These are phyloP conservation scores for Solanum chiquidenum DNA, from an alignment of 257 asterid species.

Conservation along the genomic window DNA sequence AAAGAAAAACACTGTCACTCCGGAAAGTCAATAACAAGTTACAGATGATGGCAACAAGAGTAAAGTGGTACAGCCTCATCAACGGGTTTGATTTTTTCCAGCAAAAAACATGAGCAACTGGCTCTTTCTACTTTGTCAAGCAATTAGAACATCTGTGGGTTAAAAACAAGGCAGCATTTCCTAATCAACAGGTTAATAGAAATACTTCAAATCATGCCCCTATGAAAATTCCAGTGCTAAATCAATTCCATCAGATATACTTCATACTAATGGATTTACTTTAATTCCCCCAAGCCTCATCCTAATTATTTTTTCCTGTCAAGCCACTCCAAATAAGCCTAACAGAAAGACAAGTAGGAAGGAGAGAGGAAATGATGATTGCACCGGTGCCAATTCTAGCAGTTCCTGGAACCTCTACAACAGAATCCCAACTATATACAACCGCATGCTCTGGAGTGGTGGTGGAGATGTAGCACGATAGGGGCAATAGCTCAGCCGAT, in stretches of 20 bases:
- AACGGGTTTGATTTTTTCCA: background rate
- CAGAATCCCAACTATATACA: background rate
- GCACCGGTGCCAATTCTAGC: background rate
- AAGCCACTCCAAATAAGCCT: background rate
- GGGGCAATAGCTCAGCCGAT: slow-evolving; percentile 9
- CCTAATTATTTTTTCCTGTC: background rate
- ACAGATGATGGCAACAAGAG: too few relatives aligned
- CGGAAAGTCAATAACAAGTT: too few relatives aligned
- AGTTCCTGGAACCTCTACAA: background rate
- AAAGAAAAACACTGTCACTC: too few relatives aligned
- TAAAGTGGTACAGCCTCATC: too few relatives aligned
- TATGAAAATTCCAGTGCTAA: background rate
- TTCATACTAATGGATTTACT: background rate
- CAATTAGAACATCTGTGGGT: background rate
- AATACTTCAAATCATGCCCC: background rate
- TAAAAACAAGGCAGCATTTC: background rate
- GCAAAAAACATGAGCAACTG: background rate
- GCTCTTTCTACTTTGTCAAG: background rate
- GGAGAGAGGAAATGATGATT: background rate
- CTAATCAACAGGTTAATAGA: background rate
- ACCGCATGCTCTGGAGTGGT: slow-evolving; percentile 15
- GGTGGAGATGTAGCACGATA: background rate
- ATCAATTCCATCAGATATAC: background rate
- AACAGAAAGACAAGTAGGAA: too few relatives aligned
- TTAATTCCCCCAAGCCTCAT: background rate